phyloP scores from a whole-genome alignment of 2,329 filamentous ascomycete genomes.

The Bretziella fagacearum region DNA sequence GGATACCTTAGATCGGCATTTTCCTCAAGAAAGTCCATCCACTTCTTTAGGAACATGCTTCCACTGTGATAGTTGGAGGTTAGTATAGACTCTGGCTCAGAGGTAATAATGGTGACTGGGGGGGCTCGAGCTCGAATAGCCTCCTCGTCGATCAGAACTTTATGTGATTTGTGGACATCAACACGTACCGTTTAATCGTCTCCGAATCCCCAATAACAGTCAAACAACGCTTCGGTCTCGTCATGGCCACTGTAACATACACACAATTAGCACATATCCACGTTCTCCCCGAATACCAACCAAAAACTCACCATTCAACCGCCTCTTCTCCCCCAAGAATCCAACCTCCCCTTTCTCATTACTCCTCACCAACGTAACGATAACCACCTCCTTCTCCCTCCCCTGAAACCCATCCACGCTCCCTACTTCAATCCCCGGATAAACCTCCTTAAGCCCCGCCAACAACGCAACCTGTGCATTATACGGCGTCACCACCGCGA shows the following conservation, averaged over 20 bases:
- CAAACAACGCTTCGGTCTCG: conserved; percentile 74
- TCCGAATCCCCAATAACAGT: conserved; percentile 89
- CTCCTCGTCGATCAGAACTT: too few relatives aligned
- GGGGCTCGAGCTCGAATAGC: too few relatives aligned
- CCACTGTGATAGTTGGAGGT: conserved; percentile 37
- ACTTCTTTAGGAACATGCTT: conserved; percentile 66
- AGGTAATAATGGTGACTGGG: background rate
- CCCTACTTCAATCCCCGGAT: conserved; percentile 78
- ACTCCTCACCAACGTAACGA: conserved; percentile 86
- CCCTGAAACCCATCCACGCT: conserved; percentile 97
- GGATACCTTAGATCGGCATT: conserved; percentile 82
- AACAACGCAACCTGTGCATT: conserved; percentile 81
- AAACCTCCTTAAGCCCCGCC: conserved; percentile 62
- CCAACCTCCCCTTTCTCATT: conserved; percentile 78
- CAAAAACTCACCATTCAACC: conserved; percentile 67
- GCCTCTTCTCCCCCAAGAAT: conserved; percentile 78
- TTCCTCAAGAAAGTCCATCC: conserved; percentile 86
- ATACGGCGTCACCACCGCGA: conserved; percentile 90
- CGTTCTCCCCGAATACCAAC: background rate
- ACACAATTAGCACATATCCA: conserved; percentile 9
- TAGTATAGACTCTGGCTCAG: background rate
- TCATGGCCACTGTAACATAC: conserved; percentile 74
- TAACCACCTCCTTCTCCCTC: conserved; percentile 85
- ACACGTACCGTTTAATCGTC: conserved; percentile 67
- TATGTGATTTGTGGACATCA: background rate